Base-by-base conservation (phyloP, 1,284 basidiomycete species). In the Sutorius eximius region DNA sequence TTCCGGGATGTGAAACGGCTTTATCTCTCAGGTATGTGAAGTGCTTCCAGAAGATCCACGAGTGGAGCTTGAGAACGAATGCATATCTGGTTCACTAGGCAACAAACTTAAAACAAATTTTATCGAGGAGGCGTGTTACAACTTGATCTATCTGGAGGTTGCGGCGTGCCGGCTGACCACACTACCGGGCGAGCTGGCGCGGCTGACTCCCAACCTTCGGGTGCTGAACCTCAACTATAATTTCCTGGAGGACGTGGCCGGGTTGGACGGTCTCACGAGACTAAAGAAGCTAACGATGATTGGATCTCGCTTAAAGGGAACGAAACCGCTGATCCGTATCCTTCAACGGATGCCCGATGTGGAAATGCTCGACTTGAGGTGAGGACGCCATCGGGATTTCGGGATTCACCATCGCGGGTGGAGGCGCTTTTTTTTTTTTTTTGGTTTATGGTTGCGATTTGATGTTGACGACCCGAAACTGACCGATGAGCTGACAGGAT, bases 191-290 rank as follows among this genome's bases (percentile, higher is more conserved):
- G 81, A 85, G 37, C 77, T 98, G 57, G 79, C 82, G 36, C 67
- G 69, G 38, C 73, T 91, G 47, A 77, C 87, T 45, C 96, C 96
- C 24, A 98, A 97, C 72, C 75, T 99, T 62, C 87, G 95, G 55
- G 88, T 90, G 56, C 78, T 99, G 69, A 98, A 98, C 76, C 81
- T 96, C 61, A 96, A 97, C 78, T 95, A 95, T 78, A 97, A 97
- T 72, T 96, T 95, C 73, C 69, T 97, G 63, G 83, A 82, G 73
- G 85, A 94, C 60, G 80, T 82, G 54, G 76, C 82, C 54, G 74
- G 77, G 41, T 74, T 98, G 55, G 80, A 80, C 44, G 91, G 90
- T n/a, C 78, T 97, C 57, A 77, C 73, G 54, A 77, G 90, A 64
- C 73, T 97, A 70, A 82, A 83, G 62, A 94, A 92, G 77, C 73